These are phyloP conservation scores for Populus alba DNA, from an alignment of 345 rosid species.

Conservation along the genomic window DNA sequence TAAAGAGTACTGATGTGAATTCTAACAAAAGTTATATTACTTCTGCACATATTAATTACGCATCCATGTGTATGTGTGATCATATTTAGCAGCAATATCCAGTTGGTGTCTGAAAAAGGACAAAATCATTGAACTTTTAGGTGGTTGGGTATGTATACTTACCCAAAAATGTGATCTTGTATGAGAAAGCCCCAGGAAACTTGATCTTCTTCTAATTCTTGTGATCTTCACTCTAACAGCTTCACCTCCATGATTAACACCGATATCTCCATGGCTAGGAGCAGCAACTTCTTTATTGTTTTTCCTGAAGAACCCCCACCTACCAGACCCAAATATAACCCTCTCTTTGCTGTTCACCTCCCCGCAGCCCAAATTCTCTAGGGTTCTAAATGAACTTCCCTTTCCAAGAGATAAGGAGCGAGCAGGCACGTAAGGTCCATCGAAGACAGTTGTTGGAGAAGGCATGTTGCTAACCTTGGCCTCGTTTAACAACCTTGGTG, in stretches of 20 bases:
- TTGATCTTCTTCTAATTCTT: constrained; percentile 43
- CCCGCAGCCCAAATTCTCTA: constrained; percentile 16
- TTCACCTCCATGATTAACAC: neutral
- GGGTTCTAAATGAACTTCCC: constrained; percentile 3
- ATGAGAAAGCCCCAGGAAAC: constrained; percentile 36
- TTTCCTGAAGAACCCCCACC: constrained; percentile 52
- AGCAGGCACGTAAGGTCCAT: constrained; percentile 39
- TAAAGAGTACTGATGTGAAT: no score
- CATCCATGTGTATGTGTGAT: neutral
- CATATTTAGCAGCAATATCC: neutral
- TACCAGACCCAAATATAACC: constrained; percentile 39
- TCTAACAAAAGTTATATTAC: no score
- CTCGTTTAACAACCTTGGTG: constrained; percentile 55
- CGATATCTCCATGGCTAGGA: constrained; percentile 15
- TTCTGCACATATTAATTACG: no score
- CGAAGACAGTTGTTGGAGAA: constrained; percentile 57
- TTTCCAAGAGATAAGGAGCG: neutral
- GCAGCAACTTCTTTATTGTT: constrained; percentile 21
- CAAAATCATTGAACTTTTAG: no score
- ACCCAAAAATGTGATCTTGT: constrained; percentile 55
- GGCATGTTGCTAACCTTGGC: constrained; percentile 28
- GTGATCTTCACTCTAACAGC: constrained; percentile 41
- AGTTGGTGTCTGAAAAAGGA: neutral
- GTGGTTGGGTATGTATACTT: constrained; percentile 26
- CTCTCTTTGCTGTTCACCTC: constrained; percentile 23